Evolutionary conservation across 345 rosid species (phyloP), one percentile per base, ranked within the genome.

Genomic region (Corchorus olitorius): DNA sequence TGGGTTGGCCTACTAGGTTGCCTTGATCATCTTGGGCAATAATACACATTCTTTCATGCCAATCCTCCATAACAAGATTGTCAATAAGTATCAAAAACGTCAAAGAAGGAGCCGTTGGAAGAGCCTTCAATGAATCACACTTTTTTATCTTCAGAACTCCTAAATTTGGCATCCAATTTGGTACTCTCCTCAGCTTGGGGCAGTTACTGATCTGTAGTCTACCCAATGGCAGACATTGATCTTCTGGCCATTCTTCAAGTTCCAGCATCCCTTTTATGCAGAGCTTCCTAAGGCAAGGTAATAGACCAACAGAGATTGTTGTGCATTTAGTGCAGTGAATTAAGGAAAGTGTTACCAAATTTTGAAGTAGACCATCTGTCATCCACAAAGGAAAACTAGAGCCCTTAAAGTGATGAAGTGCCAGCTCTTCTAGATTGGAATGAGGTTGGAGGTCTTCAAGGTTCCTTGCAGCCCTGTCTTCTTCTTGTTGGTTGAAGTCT

Each of bases 261-360:
- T 46, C 72, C 55, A n/a, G 76, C 72, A 77, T 61, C 45, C 61
- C 54, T 77, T 77, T 77, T 5, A 77, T 64, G 52, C 43, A 5
- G 20, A 77, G 76, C 14, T 11, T 4, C 45, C 15, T 1, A 15
- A 79, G 74, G 34, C 5, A 3, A 6, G 61, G 70, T 20, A 66
- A 50, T n/a, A 59, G 74, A 20, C 59, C 74, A 49, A 74, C n/a
- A 12, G 53, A 13, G 20, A 79, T 77, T 37, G 67, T n/a, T 48
- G 19, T 74, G 63, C 77, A 67, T 46, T 65, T 56, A 2, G 60
- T 37, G 74, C 81, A 74, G 49, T 73, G 49, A 48, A 17, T 19
- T 27, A 79, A 74, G 60, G 63, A 22, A 19, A 74, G 41, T 4
- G 53, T 37, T 17, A 9, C 52, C 33, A 74, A 66, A 60, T 74